Evolutionary conservation across 2,329 filamentous ascomycete genomes (phyloP).

Genomic region (Plectosphaerella sp.): DNA sequence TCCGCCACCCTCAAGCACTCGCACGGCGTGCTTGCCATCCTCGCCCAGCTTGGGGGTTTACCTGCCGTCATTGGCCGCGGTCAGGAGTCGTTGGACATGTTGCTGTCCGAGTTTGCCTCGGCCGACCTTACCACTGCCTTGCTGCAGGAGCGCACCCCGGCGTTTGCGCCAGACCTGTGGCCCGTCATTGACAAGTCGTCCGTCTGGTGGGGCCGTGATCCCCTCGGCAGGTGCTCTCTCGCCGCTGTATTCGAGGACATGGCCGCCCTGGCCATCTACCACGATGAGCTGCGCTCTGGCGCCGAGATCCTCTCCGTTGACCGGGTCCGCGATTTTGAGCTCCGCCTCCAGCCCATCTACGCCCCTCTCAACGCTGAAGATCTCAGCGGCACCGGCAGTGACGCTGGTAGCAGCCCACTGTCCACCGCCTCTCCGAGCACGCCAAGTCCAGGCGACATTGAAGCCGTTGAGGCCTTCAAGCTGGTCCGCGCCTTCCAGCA

Average conservation of each 20-base stretch:
- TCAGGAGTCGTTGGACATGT: slow-evolving; percentile 27
- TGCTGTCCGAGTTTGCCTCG: slow-evolving; percentile 37
- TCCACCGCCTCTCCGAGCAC: slow-evolving; percentile 2
- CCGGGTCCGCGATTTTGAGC: slow-evolving; percentile 21
- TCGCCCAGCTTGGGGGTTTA: slow-evolving; percentile 24
- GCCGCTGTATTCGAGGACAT: slow-evolving; percentile 27
- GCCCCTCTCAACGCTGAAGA: slow-evolving; percentile 19
- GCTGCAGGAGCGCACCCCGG: slow-evolving; percentile 30
- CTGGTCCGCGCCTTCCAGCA: slow-evolving; percentile 35
- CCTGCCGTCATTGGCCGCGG: slow-evolving; percentile 15
- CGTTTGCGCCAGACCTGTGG: slow-evolving; percentile 31
- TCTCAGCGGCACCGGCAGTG: not conserved
- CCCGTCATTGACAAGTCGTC: slow-evolving; percentile 29
- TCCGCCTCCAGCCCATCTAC: slow-evolving; percentile 18
- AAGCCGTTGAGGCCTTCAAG: slow-evolving; percentile 25
- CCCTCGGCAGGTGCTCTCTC: slow-evolving; percentile 25
- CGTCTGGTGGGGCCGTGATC: slow-evolving; percentile 37
- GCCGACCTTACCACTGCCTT: slow-evolving; percentile 36
- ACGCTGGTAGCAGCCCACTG: not conserved
- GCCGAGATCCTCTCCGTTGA: slow-evolving; percentile 20
- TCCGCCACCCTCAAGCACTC: slow-evolving; percentile 20
- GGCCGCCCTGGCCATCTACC: slow-evolving; percentile 21
- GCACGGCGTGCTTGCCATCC: slow-evolving; percentile 29
- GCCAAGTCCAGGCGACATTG: slow-evolving; percentile 14
- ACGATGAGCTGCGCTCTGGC: slow-evolving; percentile 13